These are phyloP conservation scores for Dimocarpus longan DNA, from an alignment of 345 rosid species.

Conservation along the genomic window DNA sequence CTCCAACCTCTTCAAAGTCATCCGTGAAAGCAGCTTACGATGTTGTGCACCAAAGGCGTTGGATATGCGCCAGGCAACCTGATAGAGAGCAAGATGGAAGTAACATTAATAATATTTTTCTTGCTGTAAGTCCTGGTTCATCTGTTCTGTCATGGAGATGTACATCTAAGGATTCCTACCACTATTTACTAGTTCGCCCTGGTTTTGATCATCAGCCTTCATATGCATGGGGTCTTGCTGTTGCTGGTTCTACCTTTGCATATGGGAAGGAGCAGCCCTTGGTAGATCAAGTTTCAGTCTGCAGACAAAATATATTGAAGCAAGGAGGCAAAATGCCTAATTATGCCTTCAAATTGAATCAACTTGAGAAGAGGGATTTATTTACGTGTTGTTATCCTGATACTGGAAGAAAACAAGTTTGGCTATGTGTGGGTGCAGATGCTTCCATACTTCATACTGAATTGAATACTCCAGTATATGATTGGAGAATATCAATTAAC, in stretches of 20 bases:
- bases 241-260: slow-evolving; percentile 58
- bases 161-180: slow-evolving; percentile 63
- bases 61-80: slow-evolving; percentile 56
- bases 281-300: slow-evolving; percentile 63
- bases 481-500: slow-evolving; percentile 86
- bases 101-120: slow-evolving; percentile 23
- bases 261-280: slow-evolving; percentile 71
- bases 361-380: slow-evolving; percentile 92
- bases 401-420: slow-evolving; percentile 62
- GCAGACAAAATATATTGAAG: slow-evolving; percentile 60
- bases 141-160: slow-evolving; percentile 84
- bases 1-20: slow-evolving; percentile 44
- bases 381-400: slow-evolving; percentile 62
- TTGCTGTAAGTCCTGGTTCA: slow-evolving; percentile 65
- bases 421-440: slow-evolving; percentile 91
- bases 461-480: slow-evolving; percentile 87
- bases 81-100: slow-evolving; percentile 25
- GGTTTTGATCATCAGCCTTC: slow-evolving; percentile 47
- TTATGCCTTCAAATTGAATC: slow-evolving; percentile 62
- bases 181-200: slow-evolving; percentile 78
- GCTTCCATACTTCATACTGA: slow-evolving; percentile 92
- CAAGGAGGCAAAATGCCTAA: slow-evolving; percentile 58
- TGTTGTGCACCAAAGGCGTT: slow-evolving; percentile 57
- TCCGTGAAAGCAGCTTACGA: slow-evolving; percentile 40
- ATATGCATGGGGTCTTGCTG: slow-evolving; percentile 70